These are phyloP conservation scores for Vitis rupestris DNA, from an alignment of 164 flowering plant species.

Conservation along the genomic window DNA sequence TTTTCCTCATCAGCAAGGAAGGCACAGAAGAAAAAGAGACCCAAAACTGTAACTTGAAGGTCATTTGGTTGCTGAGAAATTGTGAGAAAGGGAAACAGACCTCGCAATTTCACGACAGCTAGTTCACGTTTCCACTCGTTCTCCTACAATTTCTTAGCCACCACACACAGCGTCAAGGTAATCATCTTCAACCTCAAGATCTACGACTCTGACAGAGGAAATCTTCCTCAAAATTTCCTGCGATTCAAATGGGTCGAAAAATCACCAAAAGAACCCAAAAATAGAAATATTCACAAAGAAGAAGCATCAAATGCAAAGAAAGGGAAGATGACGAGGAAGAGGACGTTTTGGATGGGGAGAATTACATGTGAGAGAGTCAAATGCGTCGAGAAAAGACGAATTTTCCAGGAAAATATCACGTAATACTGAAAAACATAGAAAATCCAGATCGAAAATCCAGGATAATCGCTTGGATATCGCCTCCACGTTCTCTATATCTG, in stretches of 20 bases:
- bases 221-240: neutral
- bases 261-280: neutral
- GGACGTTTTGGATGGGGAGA: slow-evolving; percentile 6
- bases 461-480: neutral
- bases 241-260: neutral
- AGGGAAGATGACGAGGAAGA: neutral
- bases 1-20: neutral
- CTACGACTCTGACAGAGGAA: slow-evolving; percentile 3
- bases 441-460: neutral
- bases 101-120: no score
- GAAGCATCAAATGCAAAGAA: neutral
- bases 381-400: neutral
- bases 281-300: neutral
- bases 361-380: neutral
- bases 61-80: neutral
- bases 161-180: neutral
- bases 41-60: slow-evolving; percentile 1
- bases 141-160: neutral
- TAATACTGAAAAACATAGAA: neutral
- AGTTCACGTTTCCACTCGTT: neutral
- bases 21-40: neutral
- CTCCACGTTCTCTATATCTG: neutral
- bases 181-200: slow-evolving; percentile 14
- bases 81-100: neutral
- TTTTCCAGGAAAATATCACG: neutral